Evolutionary conservation across 2,329 filamentous ascomycete species (phyloP), one percentile per base, ranked within the genome.

Genomic region (Xylariales sp.): DNA sequence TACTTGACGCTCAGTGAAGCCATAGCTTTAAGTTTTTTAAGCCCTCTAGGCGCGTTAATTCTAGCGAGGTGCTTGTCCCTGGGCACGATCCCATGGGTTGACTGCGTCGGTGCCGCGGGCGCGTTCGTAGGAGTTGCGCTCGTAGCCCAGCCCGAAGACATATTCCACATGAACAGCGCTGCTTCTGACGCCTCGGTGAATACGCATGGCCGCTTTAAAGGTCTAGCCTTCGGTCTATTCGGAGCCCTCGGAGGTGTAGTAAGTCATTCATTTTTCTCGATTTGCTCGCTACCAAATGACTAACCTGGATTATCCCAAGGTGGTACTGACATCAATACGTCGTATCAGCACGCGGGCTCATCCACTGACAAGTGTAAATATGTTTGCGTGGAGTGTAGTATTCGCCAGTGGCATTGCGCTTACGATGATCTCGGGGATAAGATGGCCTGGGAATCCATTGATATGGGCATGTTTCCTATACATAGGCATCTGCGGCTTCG

Each of bases 11-110:
- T 52, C 9, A 52, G 48, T 32, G 48, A 52, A 32, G 48, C 48
- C 32, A 52, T 52, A 52, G 48, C 48, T 5, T n/a, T 52, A 52
- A 52, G 48, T 8, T 52, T 52, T 52, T n/a, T 52, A 5, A 52
- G 48, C 16, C 48, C 48, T 32, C 28, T 52, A 30, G 48, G 48
- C 2, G 32, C 48, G 4, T 52, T 52, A 23, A 52, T 52, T 28
- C 48, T 52, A 5, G 48, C 48, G 12, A 52, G 48, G 48, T 52
- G 23, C 28, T 52, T 52, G 28, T 52, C 48, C 23, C 48, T 52
- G 32, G 48, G 48, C 12, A 30, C 48, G 48, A 52, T 52, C 10
- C 48, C 14, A 32, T 52, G 48, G 48, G 16, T 52, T n/a, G 48
- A 52, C 23, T 52, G 12, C 48, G 30, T 52, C 23, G 23, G 48